phyloP scores from a whole-genome alignment of 1,139 yeast genomes.

The Scheffersomyces titani region DNA sequence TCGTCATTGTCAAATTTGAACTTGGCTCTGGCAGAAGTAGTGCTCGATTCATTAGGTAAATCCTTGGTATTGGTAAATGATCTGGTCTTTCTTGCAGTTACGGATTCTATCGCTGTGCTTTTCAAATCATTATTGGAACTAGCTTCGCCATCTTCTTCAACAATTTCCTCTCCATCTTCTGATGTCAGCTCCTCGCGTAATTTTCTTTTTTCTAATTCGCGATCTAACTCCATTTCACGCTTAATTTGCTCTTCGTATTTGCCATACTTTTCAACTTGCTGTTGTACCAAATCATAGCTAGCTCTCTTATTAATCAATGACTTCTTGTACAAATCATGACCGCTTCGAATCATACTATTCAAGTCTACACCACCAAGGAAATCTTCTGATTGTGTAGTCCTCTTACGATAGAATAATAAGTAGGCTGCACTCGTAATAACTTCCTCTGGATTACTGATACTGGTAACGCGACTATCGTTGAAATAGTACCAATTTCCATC shows the following conservation, averaged over 20 bases:
- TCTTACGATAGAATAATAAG: conserved; percentile 75
- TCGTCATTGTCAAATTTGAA: conserved; percentile 17
- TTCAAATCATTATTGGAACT: not conserved
- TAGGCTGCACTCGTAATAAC: conserved; percentile 85
- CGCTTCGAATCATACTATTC: conserved; percentile 12
- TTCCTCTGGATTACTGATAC: conserved; percentile 57
- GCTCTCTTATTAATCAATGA: conserved; percentile 10
- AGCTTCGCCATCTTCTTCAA: conserved; percentile 6
- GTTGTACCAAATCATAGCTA: conserved; percentile 19
- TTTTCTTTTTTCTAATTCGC: conserved; percentile 8
- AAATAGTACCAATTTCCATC: conserved; percentile 86
- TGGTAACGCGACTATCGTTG: conserved; percentile 80
- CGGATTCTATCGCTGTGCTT: not conserved
- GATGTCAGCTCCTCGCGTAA: conserved; percentile 10
- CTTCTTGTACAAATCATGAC: conserved; percentile 10
- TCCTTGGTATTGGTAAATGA: conserved; percentile 5
- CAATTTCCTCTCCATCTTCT: conserved; percentile 10
- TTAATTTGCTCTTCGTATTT: conserved; percentile 14
- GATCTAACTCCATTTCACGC: conserved; percentile 9
- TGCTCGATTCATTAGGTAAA: not conserved
- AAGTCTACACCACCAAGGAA: conserved; percentile 41
- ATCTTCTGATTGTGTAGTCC: conserved; percentile 26
- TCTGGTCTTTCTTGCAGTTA: conserved; percentile 8
- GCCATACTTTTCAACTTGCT: conserved; percentile 19
- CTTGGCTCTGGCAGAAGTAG: conserved; percentile 7